These are phyloP conservation scores for Zygnema circumcarinatum DNA, from an alignment of 139 green algal species.

Conservation along the genomic window DNA sequence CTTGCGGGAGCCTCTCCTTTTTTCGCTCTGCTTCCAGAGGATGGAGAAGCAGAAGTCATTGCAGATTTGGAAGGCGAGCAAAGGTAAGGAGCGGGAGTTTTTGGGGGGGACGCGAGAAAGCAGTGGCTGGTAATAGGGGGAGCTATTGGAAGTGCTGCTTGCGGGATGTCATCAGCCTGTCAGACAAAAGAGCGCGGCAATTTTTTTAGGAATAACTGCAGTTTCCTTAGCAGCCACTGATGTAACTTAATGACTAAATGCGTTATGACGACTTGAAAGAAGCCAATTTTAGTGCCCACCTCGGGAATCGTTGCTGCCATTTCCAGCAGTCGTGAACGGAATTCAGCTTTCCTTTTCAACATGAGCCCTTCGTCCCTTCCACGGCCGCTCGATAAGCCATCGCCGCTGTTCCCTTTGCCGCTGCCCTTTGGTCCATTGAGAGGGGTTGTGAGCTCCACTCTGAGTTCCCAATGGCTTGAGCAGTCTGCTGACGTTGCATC, in stretches of 20 bases:
- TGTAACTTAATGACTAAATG: too few relatives aligned
- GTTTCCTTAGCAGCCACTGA: too few relatives aligned
- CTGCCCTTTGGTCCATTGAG: background rate
- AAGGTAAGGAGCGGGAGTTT: too few relatives aligned
- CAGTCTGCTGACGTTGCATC: background rate
- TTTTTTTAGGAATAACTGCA: too few relatives aligned
- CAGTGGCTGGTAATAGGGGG: background rate
- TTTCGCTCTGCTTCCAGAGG: too few relatives aligned
- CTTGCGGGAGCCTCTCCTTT: too few relatives aligned
- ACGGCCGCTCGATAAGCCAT: background rate
- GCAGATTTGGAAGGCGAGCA: too few relatives aligned
- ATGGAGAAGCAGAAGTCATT: too few relatives aligned
- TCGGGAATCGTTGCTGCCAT: background rate
- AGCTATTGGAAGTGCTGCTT: background rate
- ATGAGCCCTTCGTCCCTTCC: background rate
- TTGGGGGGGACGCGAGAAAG: too few relatives aligned
- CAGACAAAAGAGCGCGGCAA: background rate
- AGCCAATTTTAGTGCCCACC: background rate
- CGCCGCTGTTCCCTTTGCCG: background rate
- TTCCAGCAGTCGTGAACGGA: background rate
- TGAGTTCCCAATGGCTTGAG: background rate
- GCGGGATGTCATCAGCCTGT: background rate
- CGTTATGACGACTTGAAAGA: too few relatives aligned
- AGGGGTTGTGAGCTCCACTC: background rate
- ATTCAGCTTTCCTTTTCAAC: background rate